Base-by-base conservation (phyloP, 208 protist genomes). In the Crithidia fasciculata region DNA sequence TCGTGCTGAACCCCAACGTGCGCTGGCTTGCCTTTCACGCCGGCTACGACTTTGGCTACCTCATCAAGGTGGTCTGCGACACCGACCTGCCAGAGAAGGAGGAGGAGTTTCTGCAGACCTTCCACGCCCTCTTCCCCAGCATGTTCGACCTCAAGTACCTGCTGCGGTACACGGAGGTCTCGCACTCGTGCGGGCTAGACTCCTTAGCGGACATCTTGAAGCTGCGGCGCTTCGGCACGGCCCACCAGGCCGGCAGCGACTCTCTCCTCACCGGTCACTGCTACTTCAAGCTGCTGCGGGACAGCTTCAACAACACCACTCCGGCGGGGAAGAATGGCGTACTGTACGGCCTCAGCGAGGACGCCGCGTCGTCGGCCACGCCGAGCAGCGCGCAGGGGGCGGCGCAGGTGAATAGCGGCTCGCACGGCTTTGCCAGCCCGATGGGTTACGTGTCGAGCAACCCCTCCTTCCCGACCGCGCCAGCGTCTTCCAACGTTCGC, bases 91-190 rank as follows among this genome's bases (percentile, higher is more conserved):
- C 98, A 5, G 87, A 94, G 60, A 91, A 97, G 57, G 98, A 99
- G 82, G 84, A 96, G 43, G 98, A 99, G 45, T 99, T 99, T 80
- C 94, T 99, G 74, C 89, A 97, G 53, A 83, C 98, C 4, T 91
- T 99, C 50, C 86, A 98, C 66, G 79, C 87, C 7, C 98, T 99
- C 66, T 99, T 99, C 81, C 98, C 98, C 15, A 87, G 83, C 76
- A 92, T 99, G 78, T 99, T 98, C 78, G 99, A 99, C 80, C 96
- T 99, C 61, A 99, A 99, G 83, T 99, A 99, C 84, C 83, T 99
- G n/a, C 97, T 99, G 74, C 98, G 96, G 69, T 92, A 84, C 70
- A 98, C 94, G 8, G 92, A 95, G 56, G 65, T 89, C 53, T 93
- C 89, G 18, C 91, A 98, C 71, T 98, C 97, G 43, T 95, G 91